Base-by-base conservation (phyloP, 2,329 filamentous ascomycete species). In the Penicillium sp. region DNA sequence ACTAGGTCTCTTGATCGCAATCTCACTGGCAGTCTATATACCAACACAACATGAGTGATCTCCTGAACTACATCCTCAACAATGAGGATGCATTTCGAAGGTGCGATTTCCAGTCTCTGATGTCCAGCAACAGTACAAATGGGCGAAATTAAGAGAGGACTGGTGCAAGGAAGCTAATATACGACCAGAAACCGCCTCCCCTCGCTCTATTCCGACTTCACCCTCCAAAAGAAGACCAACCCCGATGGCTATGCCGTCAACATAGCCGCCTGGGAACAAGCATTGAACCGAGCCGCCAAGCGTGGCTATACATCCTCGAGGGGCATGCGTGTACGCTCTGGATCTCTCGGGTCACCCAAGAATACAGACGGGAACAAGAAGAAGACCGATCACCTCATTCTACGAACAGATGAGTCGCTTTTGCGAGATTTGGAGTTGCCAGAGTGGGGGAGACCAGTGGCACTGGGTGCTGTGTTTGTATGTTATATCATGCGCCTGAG, bases 121-220 rank as follows among this genome's bases (percentile, higher is more conserved):
- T 35, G 9, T 4, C 28, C 28, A 26, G 19, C 28, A 28, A 19
- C 13, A 6, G 19, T 37, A 10, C 4, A 17, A 4, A 26, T 13
- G 3, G 10, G 17, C 17, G 15, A 22, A 42, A 15, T 3, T 8
- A 2, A 30, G 2, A 33, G 24, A 13, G 19, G 1, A 38, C 28
- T 22, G 15, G 15, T 1, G 13, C 10, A 12, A 37, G 1, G 13
- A 54, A 4, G 19, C 51, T 54, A 26, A 54, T 1, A n/a, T 40
- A 35, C 4, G 17, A 26, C 35, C 26, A 92, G 89, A 80, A 86
- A 89, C 65, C 91, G 93, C 54, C 84, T 97, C 13, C 89, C 91
- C 13, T 93, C 92, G 5, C 87, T 97, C 50, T 97, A 96, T 80
- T 93, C 92, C 53, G 93, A 97, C 76, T 96, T 97, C 73, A 83